Percentiles rank a stretch among this genome's conserved stretches.
These are phyloP conservation scores for Smittium culicis DNA, from an alignment of 371 early-diverging fungal genomes.

Conservation along the genomic window DNA sequence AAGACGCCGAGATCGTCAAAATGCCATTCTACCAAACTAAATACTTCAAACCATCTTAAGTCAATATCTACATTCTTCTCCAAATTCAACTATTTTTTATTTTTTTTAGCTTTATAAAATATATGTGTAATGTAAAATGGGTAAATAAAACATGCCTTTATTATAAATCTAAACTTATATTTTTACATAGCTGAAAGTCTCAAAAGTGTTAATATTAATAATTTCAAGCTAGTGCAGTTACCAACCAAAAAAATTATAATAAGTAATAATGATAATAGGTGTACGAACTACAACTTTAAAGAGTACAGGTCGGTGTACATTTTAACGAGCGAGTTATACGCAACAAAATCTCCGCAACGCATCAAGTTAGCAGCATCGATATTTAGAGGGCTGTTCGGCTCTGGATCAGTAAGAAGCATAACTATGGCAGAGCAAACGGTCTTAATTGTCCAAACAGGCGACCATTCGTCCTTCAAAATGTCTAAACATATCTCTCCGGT, in stretches of 20 bases:
- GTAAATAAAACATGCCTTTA: too few species aligned
- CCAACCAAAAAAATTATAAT: too few species aligned
- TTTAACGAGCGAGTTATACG: slow-evolving; percentile 67
- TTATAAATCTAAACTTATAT: too few species aligned
- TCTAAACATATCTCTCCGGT: slow-evolving; percentile 76
- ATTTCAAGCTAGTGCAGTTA: too few species aligned
- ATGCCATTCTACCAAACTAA: slow-evolving; percentile 88
- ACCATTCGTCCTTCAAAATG: slow-evolving; percentile 67
- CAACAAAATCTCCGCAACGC: slow-evolving; percentile 67
- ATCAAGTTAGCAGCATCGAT: slow-evolving; percentile 88
- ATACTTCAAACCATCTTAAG: slow-evolving; percentile 40
- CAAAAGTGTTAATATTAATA: too few species aligned
- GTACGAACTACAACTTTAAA: not conserved
- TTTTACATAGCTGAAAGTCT: too few species aligned
- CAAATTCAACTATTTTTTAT: too few species aligned
- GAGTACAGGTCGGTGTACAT: slow-evolving; percentile 78
- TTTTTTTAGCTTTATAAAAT: too few species aligned
- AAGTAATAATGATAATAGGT: too few species aligned
- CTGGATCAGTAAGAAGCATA: slow-evolving; percentile 54
- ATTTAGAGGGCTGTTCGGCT: slow-evolving; percentile 79
- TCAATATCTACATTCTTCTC: too few species aligned
- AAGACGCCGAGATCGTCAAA: slow-evolving; percentile 71
- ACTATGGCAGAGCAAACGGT: slow-evolving; percentile 57
- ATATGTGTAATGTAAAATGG: too few species aligned
- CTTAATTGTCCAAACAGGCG: slow-evolving; percentile 66